Evolutionary conservation across 2,329 filamentous ascomycete species (phyloP), one percentile per base, ranked within the genome.

Genomic region (Stagonosporopsis rhizophila): DNA sequence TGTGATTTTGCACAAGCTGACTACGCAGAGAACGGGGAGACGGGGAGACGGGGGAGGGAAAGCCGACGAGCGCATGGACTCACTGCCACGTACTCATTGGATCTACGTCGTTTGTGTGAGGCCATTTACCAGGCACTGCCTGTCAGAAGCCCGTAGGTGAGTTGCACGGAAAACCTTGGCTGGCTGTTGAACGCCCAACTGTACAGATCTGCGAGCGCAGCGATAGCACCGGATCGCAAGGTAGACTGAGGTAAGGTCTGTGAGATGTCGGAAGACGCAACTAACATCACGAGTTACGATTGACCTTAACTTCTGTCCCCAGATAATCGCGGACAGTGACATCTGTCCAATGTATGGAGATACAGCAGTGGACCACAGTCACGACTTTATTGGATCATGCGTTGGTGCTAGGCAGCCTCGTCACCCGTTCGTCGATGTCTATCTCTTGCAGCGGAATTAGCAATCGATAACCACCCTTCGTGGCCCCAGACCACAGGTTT

Each of bases 361-460:
- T 19, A 22, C 6, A 15, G 12, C 38, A 6, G 22, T 6, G 28
- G 23, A 27, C n/a, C n/a, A n/a, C n/a, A n/a, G n/a, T n/a, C n/a
- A n/a, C n/a, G n/a, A n/a, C n/a, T 15, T 19, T 14, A 4, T 11
- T n/a, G 6, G 12, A 20, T 50, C 37, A 41, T 34, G 17, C 14
- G 15, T 44, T 23, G n/a, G 15, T 7, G 3, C n/a, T 6, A n/a
- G 4, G 19, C 12, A 38, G n/a, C 9, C 11, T 47, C 20, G 22
- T 27, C 11, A 49, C 11, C 5, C 44, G 32, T 32, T 54, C 39
- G 19, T 44, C 34, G 30, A 44, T 14, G 14, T 39, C 44, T 14
- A 57, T 34, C 25, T 57, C 44, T 44, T 44, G 30, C 42, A 51
- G 30, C 42, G 60, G n/a, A 12, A 58, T 51, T 12, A 56, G 37